Conservation (phyloP, 257 asterid species). For the Fraxinus cuspidata region DNA sequence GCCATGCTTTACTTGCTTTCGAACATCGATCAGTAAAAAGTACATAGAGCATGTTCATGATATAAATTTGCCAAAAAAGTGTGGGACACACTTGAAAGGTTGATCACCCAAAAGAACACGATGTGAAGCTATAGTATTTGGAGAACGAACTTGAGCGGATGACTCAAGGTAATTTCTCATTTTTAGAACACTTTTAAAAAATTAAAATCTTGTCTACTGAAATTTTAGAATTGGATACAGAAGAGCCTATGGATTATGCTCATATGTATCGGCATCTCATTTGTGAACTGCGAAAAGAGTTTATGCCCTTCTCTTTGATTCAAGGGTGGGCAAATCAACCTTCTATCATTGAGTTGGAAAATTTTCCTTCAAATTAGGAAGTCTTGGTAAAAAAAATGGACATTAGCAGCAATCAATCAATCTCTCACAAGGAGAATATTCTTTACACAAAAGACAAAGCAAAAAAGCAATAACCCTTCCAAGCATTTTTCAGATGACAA, state of each 20-base stretch:
- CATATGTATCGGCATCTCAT: neutral
- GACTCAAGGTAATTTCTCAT: neutral
- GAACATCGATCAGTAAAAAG: too few relatives aligned
- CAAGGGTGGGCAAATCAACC: conserved; percentile 27
- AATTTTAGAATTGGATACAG: too few relatives aligned
- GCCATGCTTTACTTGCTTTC: too few relatives aligned
- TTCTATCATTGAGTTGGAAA: conserved; percentile 14
- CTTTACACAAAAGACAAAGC: conserved; percentile 6
- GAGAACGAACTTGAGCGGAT: neutral
- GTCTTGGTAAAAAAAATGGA: conserved; percentile 20
- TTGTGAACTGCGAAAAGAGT: conserved; percentile 2
- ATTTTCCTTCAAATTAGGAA: conserved; percentile 28
- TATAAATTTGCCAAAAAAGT: neutral
- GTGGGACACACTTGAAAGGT: conserved; percentile 1
- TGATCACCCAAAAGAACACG: neutral
- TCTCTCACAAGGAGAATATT: neutral
- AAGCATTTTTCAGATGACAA: neutral
- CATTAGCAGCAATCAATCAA: neutral
- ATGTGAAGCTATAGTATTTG: neutral
- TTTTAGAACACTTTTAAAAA: neutral
- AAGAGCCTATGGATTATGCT: neutral
- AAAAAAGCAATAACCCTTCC: neutral
- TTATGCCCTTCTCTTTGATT: conserved; percentile 13
- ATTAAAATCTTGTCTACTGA: neutral
- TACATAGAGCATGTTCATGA: too few relatives aligned